A percentile compares a stretch with the other conserved stretches of the same genome.
phyloP scores from a whole-genome alignment of 208 protist species.

The Lotmaria passim region DNA sequence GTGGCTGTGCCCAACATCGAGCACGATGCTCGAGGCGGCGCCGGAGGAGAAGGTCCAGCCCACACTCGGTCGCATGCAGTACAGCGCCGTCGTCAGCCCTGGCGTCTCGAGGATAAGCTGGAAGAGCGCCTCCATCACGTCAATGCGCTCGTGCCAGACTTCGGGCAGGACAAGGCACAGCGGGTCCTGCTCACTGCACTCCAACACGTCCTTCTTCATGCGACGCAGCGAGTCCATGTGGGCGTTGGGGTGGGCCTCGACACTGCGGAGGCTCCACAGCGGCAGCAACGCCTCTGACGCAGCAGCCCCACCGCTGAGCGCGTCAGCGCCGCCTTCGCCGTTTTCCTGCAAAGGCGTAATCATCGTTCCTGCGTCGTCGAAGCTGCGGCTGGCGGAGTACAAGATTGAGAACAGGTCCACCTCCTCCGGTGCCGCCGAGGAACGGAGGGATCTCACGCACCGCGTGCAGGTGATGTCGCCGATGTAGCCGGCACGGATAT shows the following conservation, averaged over 20 bases:
- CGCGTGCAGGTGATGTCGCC: slow-evolving; percentile 72
- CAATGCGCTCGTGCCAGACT: slow-evolving; percentile 68
- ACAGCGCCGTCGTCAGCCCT: slow-evolving; percentile 57
- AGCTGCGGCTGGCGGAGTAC: slow-evolving; percentile 18
- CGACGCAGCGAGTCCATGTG: slow-evolving; percentile 60
- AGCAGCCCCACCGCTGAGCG: neutral
- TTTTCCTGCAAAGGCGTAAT: neutral
- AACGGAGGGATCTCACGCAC: slow-evolving; percentile 39
- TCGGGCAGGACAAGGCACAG: slow-evolving; percentile 84
- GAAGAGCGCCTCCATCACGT: slow-evolving; percentile 64
- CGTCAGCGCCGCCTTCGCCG: neutral
- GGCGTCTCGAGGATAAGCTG: slow-evolving; percentile 61
- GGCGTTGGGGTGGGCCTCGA: slow-evolving; percentile 42
- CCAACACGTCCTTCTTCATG: slow-evolving; percentile 53
- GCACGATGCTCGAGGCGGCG: slow-evolving; percentile 66
- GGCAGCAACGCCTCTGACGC: slow-evolving; percentile 26
- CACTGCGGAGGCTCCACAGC: slow-evolving; percentile 64
- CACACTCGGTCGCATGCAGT: slow-evolving; percentile 81
- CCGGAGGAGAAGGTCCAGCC: slow-evolving; percentile 72
- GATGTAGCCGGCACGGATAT: slow-evolving; percentile 71
- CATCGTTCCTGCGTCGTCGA: slow-evolving; percentile 2
- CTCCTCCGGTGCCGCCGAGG: slow-evolving; percentile 34
- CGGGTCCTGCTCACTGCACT: slow-evolving; percentile 55
- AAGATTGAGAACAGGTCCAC: slow-evolving; percentile 61
- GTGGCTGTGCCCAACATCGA: slow-evolving; percentile 83